Conservation (phyloP, 164 flowering plant species). For the Umbilicus rupestris region DNA sequence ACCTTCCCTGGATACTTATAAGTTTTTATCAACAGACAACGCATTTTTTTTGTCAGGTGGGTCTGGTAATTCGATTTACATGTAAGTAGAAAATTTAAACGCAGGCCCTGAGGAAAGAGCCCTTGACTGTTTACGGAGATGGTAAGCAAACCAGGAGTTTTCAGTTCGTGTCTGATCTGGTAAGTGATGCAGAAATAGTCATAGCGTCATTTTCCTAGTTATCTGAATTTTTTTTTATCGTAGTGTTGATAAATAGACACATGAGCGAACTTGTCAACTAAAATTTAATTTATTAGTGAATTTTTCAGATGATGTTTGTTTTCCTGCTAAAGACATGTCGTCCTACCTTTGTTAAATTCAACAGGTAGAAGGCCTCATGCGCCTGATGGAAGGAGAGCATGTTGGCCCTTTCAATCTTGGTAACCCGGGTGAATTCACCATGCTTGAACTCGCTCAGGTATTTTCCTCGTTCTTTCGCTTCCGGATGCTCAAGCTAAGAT, state of each 20-base stretch:
- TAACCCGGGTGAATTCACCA: conserved; percentile 56
- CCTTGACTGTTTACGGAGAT: conserved; percentile 92
- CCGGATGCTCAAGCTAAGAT: not conserved
- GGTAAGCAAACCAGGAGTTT: conserved; percentile 91
- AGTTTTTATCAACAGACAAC: not conserved
- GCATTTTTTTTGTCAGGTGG: not conserved
- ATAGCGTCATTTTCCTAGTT: not conserved
- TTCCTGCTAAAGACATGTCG: not conserved
- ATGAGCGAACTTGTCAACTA: not conserved
- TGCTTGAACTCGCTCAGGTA: conserved; percentile 82
- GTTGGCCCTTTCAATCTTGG: conserved; percentile 7
- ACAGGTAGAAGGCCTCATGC: conserved; percentile 65
- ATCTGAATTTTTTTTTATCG: not conserved
- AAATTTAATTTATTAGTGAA: not conserved
- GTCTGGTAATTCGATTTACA: not conserved
- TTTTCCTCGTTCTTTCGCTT: not conserved
- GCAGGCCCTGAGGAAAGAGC: conserved; percentile 93
- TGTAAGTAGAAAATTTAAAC: not conserved
- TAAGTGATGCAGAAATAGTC: not conserved
- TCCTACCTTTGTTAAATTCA: not conserved
- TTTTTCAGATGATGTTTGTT: not conserved
- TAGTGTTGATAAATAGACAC: not conserved
- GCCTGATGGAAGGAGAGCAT: conserved; percentile 61
- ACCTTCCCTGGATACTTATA: not conserved
- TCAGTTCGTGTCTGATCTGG: conserved; percentile 16